These are phyloP conservation scores for Saraca asoca DNA, from an alignment of 331 rosid species.

Conservation along the genomic window DNA sequence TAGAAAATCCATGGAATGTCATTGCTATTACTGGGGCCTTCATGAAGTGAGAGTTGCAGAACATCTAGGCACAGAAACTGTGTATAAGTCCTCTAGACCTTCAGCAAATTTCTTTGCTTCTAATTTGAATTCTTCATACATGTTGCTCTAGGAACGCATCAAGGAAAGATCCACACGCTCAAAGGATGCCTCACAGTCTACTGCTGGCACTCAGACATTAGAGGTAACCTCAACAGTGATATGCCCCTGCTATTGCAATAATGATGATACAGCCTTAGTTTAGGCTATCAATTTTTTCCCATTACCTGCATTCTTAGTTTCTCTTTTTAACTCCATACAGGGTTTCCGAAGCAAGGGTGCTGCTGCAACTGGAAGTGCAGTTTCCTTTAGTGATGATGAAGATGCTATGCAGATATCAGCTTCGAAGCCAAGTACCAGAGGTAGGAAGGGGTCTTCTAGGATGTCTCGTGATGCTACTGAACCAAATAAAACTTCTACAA, in stretches of 20 bases:
- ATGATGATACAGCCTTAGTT: constrained; percentile 24
- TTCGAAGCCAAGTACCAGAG: constrained; percentile 68
- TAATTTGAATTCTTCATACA: not conserved
- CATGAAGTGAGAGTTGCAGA: constrained; percentile 29
- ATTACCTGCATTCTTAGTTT: constrained; percentile 26
- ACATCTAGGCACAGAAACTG: constrained; percentile 17
- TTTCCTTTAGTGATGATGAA: constrained; percentile 92
- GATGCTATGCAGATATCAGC: constrained; percentile 57
- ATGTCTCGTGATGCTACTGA: constrained; percentile 46
- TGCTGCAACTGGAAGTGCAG: constrained; percentile 63
- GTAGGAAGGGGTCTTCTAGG: constrained; percentile 59
- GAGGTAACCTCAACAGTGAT: constrained; percentile 54
- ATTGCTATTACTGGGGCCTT: constrained; percentile 32
- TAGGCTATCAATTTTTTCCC: constrained; percentile 15
- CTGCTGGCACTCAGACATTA: constrained; percentile 50
- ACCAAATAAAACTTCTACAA: constrained; percentile 49
- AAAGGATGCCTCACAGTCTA: constrained; percentile 52
- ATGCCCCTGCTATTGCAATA: constrained; percentile 21
- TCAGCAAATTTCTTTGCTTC: constrained; percentile 10
- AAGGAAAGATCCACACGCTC: constrained; percentile 65
- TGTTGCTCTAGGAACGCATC: constrained; percentile 69
- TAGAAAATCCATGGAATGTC: constrained; percentile 25
- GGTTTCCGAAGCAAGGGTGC: constrained; percentile 60
- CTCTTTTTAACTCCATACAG: constrained; percentile 43
- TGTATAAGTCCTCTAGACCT: constrained; percentile 1